Evolutionary conservation across 78 protist genomes (phyloP).

Genomic region (Dictyostelium firmibasis): DNA sequence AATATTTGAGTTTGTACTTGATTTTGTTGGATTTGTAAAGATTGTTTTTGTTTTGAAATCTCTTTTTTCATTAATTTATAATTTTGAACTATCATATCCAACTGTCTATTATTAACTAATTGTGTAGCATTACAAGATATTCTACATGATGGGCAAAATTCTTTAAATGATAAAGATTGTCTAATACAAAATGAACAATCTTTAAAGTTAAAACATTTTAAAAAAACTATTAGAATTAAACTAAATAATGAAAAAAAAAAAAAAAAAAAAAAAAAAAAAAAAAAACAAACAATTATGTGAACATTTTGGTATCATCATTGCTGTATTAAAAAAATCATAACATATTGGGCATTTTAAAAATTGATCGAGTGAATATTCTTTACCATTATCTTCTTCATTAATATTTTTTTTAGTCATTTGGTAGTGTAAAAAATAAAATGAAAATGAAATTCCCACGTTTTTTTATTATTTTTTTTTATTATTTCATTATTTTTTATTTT

Average conservation of each 20-base stretch:
- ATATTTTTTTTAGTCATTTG: neutral
- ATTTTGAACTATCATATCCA: slow-evolving; percentile 14
- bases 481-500: neutral
- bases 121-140: neutral
- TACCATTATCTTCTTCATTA: neutral
- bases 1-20: neutral
- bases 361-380: neutral
- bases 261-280: too few species aligned
- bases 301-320: slow-evolving; percentile 52
- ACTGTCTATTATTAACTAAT: slow-evolving; percentile 34
- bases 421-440: neutral
- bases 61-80: neutral
- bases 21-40: neutral
- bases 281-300: slow-evolving; percentile 55
- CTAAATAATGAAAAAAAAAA: too few species aligned
- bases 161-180: slow-evolving; percentile 22
- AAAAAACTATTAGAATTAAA: neutral
- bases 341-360: slow-evolving; percentile 65
- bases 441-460: neutral
- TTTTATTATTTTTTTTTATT: neutral
- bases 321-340: slow-evolving; percentile 27
- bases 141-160: slow-evolving; percentile 45
- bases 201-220: neutral
- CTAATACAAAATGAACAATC: slow-evolving; percentile 62
- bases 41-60: neutral